Evolutionary conservation across 2,329 filamentous ascomycete genomes (phyloP), one percentile per base, ranked within the genome.

Genomic region (Aspergillus floridensis): DNA sequence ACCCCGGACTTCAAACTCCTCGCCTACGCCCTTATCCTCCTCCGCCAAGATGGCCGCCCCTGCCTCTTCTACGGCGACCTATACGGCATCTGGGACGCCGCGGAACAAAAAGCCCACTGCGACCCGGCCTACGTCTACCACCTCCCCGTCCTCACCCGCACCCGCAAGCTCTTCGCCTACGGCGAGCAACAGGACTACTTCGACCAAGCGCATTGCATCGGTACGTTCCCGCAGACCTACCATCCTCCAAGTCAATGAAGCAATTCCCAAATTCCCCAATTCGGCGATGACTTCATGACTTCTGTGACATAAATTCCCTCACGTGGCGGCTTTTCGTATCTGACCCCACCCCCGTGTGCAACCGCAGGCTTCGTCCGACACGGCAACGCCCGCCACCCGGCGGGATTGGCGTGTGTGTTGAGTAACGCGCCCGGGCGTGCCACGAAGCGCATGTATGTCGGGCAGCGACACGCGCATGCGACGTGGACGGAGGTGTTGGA

Each of bases 401-500:
- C 72, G 11, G 84, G 83, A 0, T 76, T 85, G 22, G 84, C 84
- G 14, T 84, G 82, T 26, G 74, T 88, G 11, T 77, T 88, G 74
- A 85, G 80, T 29, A 85, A 82, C 66, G 77, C 77, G 38, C 38
- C 16, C 2, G 78, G 77, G 52, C 71, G 76, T 4, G 75, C 71
- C 26, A 71, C 77, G 62, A 86, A 84, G 67, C 80, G 76, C 63
- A 89, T 90, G 86, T 81, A 79, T 62, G 84, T 88, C 22, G 87
- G 87, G 0, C 71, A 79, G 52, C 74, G 77, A 35, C 83, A 86
- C 66, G 79, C 79, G 1, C 84, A 83, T 0, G 84, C 89, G 74
- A 72, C 77, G 32, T 90, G 87, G 86, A 85, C 82, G 0, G 87
- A 90, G 74, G 66, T 89, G 0, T 70, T 87, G 54, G 81, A 77